These are phyloP conservation scores for Yarrowia divulgata DNA, from an alignment of 805 yeast species.

Conservation along the genomic window DNA sequence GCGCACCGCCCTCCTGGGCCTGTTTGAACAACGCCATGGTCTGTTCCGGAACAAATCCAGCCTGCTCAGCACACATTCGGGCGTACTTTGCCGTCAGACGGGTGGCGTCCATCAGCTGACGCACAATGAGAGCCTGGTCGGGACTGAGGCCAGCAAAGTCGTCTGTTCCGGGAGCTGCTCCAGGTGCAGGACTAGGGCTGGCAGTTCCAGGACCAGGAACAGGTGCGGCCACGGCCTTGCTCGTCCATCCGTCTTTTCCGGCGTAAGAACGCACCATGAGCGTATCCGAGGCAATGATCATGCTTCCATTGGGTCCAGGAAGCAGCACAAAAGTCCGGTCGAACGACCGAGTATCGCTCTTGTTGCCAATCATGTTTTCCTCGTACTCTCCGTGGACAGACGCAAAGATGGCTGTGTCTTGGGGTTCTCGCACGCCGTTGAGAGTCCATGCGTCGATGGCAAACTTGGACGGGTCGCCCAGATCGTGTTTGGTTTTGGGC, in stretches of 20 bases:
- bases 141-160: slow-evolving; percentile 54
- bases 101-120: slow-evolving; percentile 73
- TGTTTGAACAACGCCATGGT: slow-evolving; percentile 75
- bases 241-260: slow-evolving; percentile 63
- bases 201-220: neutral
- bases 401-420: slow-evolving; percentile 77
- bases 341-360: slow-evolving; percentile 64
- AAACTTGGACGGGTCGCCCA: slow-evolving; percentile 69
- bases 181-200: neutral
- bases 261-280: slow-evolving; percentile 69
- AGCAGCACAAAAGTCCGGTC: slow-evolving; percentile 84
- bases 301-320: slow-evolving; percentile 68
- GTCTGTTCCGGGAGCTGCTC: slow-evolving; percentile 40
- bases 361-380: slow-evolving; percentile 56
- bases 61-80: slow-evolving; percentile 83
- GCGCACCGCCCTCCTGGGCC: slow-evolving; percentile 59
- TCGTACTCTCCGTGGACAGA: slow-evolving; percentile 84
- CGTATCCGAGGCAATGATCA: slow-evolving; percentile 88
- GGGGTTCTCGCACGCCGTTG: slow-evolving; percentile 60
- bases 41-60: slow-evolving; percentile 77
- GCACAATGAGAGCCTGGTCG: slow-evolving; percentile 68
- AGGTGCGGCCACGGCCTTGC: slow-evolving; percentile 4
- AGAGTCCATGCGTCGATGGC: slow-evolving; percentile 74
- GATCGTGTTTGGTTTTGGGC: slow-evolving; percentile 80
- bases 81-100: slow-evolving; percentile 80